Base-by-base conservation (phyloP, 2,329 filamentous ascomycete genomes). In the Xylaria sp. region DNA sequence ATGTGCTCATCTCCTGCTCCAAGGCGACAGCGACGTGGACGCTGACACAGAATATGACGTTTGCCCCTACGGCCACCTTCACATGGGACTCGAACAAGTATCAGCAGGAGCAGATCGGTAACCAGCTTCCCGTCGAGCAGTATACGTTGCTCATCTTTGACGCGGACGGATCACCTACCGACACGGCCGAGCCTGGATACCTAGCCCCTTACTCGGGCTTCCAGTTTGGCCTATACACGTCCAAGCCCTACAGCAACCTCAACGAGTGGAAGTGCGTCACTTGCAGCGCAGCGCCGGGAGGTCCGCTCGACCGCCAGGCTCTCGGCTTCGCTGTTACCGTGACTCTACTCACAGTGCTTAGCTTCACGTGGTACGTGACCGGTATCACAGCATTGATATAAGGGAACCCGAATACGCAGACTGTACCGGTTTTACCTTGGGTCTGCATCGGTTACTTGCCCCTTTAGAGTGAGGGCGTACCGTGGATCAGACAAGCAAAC, bases 61-160 rank as follows among this genome's bases (percentile, higher is more conserved):
- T 86, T 65, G 78, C 81, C 67, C 83, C 83, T 19, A 81, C 81
- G 4, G 86, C 80, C 48, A 79, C 82, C 24, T 88, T 84, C 73
- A 84, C 84, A 7, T 91, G 89, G 89, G 86, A 90, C 75, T 88
- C 88, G 2, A 81, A 78, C 27, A 78, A 76, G 4, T 85, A 84
- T 73, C 80, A 88, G 71, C 79, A 80, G n/a, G 81, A 82, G 55
- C 77, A 82, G 36, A 78, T 82, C 1, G 76, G 80, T 12, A 78
- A 79, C 56, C 86, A 85, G 39, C 81, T 90, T 50, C 78, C 85
- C 47, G 85, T 83, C 0, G 82, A 85, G 63, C 78, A 85, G 75
- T 91, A 90, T 79, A 89, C 88, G 0, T 82, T 91, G 9, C 80
- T 90, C 65, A 84, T 91, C 76, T 85, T 87, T 77, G 89, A 91